Percentiles rank a stretch among this genome's conserved stretches.
phyloP scores from a whole-genome alignment of 768 basidiomycete species.

The Termitomyces titanicus region DNA sequence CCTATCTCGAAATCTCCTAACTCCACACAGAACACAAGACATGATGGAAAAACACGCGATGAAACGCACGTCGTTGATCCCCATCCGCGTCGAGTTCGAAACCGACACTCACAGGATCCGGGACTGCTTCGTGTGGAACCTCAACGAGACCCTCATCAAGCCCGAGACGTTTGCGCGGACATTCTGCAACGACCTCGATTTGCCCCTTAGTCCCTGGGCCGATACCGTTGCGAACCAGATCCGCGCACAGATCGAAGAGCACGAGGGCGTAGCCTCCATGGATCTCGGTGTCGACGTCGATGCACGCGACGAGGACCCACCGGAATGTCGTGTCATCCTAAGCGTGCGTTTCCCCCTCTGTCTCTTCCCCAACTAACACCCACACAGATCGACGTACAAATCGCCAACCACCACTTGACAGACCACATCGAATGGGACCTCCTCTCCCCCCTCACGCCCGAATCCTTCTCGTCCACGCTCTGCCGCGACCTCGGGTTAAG shows the following conservation, averaged over 20 bases:
- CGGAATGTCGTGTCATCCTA: constrained; percentile 79
- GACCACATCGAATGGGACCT: constrained; percentile 99
- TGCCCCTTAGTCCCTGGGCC: constrained; percentile 62
- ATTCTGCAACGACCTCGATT: constrained; percentile 86
- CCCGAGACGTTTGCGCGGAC: constrained; percentile 83
- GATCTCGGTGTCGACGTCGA: constrained; percentile 67
- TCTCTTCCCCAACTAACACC: neutral
- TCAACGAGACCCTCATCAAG: constrained; percentile 81
- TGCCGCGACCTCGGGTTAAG: constrained; percentile 84
- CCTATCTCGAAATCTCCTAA: neutral
- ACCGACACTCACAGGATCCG: constrained; percentile 88
- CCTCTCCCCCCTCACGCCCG: constrained; percentile 87
- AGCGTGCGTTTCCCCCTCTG: constrained; percentile 51
- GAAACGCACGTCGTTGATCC: constrained; percentile 58
- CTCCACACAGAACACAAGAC: constrained; percentile 52
- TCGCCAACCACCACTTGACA: constrained; percentile 84
- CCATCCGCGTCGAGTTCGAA: constrained; percentile 94
- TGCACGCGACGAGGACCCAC: constrained; percentile 51
- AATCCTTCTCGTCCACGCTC: constrained; percentile 75
- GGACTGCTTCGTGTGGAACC: constrained; percentile 95
- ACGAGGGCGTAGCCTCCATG: constrained; percentile 76
- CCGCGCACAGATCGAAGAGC: constrained; percentile 86
- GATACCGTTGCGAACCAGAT: constrained; percentile 86
- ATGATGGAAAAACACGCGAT: constrained; percentile 60
- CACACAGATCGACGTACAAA: constrained; percentile 90